A percentile compares a stretch with the other conserved stretches of the same genome.
phyloP scores from a whole-genome alignment of 2,329 filamentous ascomycete genomes.

The Colletotrichum camelliae region DNA sequence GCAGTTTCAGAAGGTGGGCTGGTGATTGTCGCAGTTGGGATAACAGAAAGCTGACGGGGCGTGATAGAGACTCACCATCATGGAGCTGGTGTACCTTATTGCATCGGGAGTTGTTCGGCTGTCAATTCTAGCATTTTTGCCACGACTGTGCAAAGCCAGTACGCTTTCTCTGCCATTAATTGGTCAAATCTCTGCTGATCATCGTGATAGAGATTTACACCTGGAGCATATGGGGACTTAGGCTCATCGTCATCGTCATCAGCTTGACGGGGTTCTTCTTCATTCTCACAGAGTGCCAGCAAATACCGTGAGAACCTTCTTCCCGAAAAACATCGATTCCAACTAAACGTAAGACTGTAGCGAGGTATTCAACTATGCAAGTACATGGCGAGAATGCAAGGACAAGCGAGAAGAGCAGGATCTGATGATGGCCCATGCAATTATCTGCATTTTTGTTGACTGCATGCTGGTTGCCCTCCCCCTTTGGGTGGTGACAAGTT shows the following conservation, averaged over 20 bases:
- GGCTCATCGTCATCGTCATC: constrained; percentile 18
- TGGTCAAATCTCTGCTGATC: background rate
- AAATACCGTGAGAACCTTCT: constrained; percentile 19
- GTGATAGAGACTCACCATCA: background rate
- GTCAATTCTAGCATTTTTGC: constrained; percentile 38
- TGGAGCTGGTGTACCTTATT: constrained; percentile 32
- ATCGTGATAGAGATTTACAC: background rate
- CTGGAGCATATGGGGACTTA: constrained; percentile 15
- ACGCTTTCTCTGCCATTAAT: background rate
- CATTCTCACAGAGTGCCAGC: constrained; percentile 26
- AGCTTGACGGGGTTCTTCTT: constrained; percentile 25
- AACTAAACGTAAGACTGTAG: background rate
- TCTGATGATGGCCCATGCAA: constrained; percentile 39
- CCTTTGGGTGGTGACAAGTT: constrained; percentile 40
- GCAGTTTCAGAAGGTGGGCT: constrained; percentile 4
- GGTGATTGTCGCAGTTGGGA: no score
- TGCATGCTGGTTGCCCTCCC: constrained; percentile 38
- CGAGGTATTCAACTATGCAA: constrained; percentile 7
- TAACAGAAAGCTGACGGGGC: background rate
- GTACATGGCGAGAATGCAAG: constrained; percentile 28
- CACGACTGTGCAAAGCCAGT: constrained; percentile 39
- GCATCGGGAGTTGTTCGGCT: constrained; percentile 35
- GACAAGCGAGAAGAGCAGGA: constrained; percentile 24
- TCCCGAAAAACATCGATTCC: no score
- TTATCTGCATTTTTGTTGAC: constrained; percentile 38